Base-by-base conservation (phyloP, 2,329 filamentous ascomycete genomes). In the Fusarium pininemorale region DNA sequence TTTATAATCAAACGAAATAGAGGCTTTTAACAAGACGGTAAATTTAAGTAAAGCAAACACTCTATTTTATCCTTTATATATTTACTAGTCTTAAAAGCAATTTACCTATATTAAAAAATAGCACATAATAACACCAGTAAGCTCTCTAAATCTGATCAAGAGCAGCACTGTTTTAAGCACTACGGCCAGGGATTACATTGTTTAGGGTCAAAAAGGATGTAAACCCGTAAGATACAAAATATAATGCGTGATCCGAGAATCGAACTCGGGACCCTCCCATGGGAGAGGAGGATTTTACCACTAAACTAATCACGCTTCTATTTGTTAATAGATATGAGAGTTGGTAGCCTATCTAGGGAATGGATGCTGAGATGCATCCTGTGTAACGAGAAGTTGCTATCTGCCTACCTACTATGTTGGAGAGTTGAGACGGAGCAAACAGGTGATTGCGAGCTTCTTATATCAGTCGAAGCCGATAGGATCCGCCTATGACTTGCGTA, bases 221-320 rank as follows among this genome's bases (percentile, higher is more conserved):
- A 26, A 26, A 26, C 35, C 30, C 3, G 24, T 22, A 63, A 72
- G 26, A n/a, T 9, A 16, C 26, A 62, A 50, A 63, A 75, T 32
- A 62, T 41, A 42, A 22, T 82, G 79, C 81, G 77, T 75, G 70
- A 77, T 75, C 77, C 75, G 81, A 77, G 81, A 80, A 74, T 82
- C 81, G 81, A 82, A 82, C 81, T 77, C 81, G 74, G 75, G 73
- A 79, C 80, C 69, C 80, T 76, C 77, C 79, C 80, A 78, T 82
- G 81, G 81, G 81, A 82, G 82, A 81, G 81, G 79, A 74, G 80
- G 68, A 82, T 82, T 80, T 81, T 82, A 82, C 81, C 81, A 66
- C 73, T 82, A 82, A 80, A 82, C 81, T 79, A 82, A 73, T 73
- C 69, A 72, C 77, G 81, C 78, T 54, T 69, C 64, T 77, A 61